Percentiles rank a stretch among this genome's conserved stretches.
These are phyloP conservation scores for Geotrichum candidum DNA, from an alignment of 1,139 yeast genomes.

Conservation along the genomic window DNA sequence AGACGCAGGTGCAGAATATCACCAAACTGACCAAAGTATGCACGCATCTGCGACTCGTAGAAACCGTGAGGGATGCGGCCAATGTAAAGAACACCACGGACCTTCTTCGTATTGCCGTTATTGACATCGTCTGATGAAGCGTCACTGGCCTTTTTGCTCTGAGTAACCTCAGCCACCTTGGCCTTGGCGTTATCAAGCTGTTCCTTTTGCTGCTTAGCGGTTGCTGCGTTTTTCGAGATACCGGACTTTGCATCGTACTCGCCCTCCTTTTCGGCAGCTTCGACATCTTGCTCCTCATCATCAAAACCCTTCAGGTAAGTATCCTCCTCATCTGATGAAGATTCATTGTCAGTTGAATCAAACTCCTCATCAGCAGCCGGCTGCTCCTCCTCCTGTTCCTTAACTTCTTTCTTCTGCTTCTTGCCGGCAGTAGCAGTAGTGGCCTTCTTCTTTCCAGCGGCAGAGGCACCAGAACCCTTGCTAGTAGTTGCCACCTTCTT, in stretches of 20 bases:
- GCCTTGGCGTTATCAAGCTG: slow-evolving; percentile 17
- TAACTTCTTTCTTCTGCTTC: slow-evolving; percentile 23
- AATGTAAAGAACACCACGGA: slow-evolving; percentile 69
- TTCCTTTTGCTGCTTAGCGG: slow-evolving; percentile 13
- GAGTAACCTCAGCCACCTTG: background rate
- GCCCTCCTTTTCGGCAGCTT: slow-evolving; percentile 16
- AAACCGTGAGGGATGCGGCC: slow-evolving; percentile 93
- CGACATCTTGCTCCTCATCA: slow-evolving; percentile 25
- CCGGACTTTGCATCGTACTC: slow-evolving; percentile 18
- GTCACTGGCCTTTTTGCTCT: slow-evolving; percentile 15
- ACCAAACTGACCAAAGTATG: slow-evolving; percentile 88
- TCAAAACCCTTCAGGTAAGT: slow-evolving; percentile 18
- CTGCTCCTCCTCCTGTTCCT: slow-evolving; percentile 32
- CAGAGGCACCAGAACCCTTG: background rate
- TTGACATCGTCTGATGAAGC: slow-evolving; percentile 28
- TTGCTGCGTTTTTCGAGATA: slow-evolving; percentile 2
- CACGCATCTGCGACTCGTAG: slow-evolving; percentile 72
- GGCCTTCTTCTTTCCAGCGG: slow-evolving; percentile 3
- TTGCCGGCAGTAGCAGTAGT: slow-evolving; percentile 11
- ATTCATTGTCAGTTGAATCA: slow-evolving; percentile 18
- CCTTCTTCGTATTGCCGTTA: slow-evolving; percentile 23
- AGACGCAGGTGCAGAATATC: slow-evolving; percentile 67
- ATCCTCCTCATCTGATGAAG: slow-evolving; percentile 31
- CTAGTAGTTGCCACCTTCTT: slow-evolving; percentile 14
- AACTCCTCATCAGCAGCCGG: slow-evolving; percentile 28